Percentiles rank a stretch among this genome's conserved stretches.
phyloP scores from a whole-genome alignment of 2,329 filamentous ascomycete species.

The Fusarium illudens region DNA sequence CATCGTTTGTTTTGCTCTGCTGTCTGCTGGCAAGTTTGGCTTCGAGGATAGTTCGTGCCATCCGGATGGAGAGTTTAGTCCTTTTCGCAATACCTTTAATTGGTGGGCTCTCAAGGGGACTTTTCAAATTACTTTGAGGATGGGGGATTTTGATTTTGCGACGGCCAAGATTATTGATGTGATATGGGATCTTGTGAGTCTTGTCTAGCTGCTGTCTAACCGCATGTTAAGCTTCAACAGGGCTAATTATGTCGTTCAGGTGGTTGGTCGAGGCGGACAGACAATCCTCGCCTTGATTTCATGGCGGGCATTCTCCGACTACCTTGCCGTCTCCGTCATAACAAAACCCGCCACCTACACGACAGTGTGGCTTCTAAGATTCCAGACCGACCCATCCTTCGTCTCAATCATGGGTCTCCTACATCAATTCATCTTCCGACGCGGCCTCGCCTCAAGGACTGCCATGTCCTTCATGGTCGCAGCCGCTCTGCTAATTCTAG shows the following conservation, averaged over 20 bases:
- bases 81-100: not conserved
- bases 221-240: too few species aligned
- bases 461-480: not conserved
- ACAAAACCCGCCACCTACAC: not conserved
- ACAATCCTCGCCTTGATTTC: not conserved
- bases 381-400: not conserved
- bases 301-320: constrained; percentile 13
- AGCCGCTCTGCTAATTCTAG: not conserved
- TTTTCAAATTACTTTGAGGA: constrained; percentile 6
- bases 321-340: constrained; percentile 6
- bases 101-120: constrained; percentile 7
- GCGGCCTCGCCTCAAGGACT: not conserved
- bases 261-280: constrained; percentile 13
- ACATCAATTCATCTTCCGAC: not conserved
- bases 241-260: not conserved
- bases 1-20: not conserved
- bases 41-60: not conserved
- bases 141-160: not conserved
- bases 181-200: constrained; percentile 15
- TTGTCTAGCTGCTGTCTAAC: not conserved
- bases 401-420: not conserved
- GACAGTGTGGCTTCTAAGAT: constrained; percentile 1
- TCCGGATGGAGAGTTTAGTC: not conserved
- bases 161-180: constrained; percentile 12
- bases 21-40: not conserved